Percentiles rank a stretch among this genome's conserved stretches.
Conservation (phyloP, 768 basidiomycete species). For the Rhodocollybia butyracea region DNA sequence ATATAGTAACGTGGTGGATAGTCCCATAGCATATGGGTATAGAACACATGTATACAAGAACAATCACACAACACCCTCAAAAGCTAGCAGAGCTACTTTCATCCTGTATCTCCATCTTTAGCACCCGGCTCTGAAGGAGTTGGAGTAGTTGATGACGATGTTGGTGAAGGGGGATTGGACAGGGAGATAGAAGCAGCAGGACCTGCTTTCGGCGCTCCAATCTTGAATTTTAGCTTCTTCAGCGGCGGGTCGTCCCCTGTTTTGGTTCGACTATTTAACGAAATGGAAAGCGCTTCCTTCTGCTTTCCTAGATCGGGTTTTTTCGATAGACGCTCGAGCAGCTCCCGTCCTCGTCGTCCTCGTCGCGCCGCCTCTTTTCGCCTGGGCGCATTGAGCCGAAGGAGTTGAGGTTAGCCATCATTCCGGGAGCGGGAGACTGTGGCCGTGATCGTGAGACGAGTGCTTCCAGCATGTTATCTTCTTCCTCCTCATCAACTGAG, state of each 20-base stretch:
- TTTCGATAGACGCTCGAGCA: conserved; percentile 61
- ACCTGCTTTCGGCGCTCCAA: conserved; percentile 46
- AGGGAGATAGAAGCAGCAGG: background rate
- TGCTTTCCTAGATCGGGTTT: conserved; percentile 47
- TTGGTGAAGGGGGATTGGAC: conserved; percentile 21
- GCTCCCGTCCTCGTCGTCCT: conserved; percentile 72
- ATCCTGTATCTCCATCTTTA: conserved; percentile 78
- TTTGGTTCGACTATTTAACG: conserved; percentile 32
- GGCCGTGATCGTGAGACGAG: conserved; percentile 41
- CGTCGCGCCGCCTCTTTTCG: conserved; percentile 69
- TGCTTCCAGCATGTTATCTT: conserved; percentile 56
- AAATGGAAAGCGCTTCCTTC: conserved; percentile 28
- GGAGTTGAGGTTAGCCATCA: conserved; percentile 27
- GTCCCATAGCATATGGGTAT: background rate
- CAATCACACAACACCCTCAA: background rate
- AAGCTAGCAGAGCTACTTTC: conserved; percentile 15
- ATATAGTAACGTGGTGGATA: background rate
- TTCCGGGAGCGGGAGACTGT: conserved; percentile 33
- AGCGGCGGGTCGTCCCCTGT: conserved; percentile 51
- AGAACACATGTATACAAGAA: background rate
- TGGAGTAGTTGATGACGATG: conserved; percentile 33
- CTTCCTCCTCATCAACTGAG: conserved; percentile 44
- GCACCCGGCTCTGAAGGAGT: conserved; percentile 59
- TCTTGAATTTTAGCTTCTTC: conserved; percentile 75
- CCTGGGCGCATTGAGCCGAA: conserved; percentile 49